Evolutionary conservation across 768 basidiomycete genomes (phyloP).

Genomic region (Collybia mongolica): DNA sequence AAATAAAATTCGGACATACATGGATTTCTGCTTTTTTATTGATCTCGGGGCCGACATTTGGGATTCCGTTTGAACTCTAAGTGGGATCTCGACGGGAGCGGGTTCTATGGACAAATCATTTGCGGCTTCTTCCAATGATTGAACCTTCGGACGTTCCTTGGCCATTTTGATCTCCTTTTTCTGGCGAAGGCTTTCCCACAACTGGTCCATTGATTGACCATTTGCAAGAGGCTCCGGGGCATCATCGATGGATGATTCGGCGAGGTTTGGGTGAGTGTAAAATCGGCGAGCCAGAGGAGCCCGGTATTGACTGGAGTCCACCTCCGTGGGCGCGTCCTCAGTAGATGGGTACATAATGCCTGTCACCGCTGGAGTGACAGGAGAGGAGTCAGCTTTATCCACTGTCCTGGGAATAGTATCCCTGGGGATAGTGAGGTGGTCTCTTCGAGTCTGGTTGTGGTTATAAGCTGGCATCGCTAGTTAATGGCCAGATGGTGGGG

Average conservation of each 20-base stretch:
- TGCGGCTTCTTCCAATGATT: slow-evolving; percentile 54
- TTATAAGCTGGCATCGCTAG: slow-evolving; percentile 20
- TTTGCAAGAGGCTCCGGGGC: slow-evolving; percentile 38
- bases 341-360: slow-evolving; percentile 45
- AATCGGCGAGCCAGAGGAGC: slow-evolving; percentile 16
- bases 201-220: slow-evolving; percentile 45
- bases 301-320: slow-evolving; percentile 28
- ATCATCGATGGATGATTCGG: slow-evolving; percentile 42
- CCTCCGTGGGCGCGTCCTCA: slow-evolving; percentile 35
- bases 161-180: slow-evolving; percentile 68
- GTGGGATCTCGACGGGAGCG: slow-evolving; percentile 34
- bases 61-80: slow-evolving; percentile 26
- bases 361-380: slow-evolving; percentile 46
- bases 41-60: slow-evolving; percentile 38
- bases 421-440: slow-evolving; percentile 17
- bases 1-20: slow-evolving; percentile 45
- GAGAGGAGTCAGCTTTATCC: slow-evolving; percentile 28
- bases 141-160: slow-evolving; percentile 66
- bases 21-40: slow-evolving; percentile 60
- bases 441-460: slow-evolving; percentile 23
- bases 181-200: slow-evolving; percentile 68
- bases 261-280: slow-evolving; percentile 37
- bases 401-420: slow-evolving; percentile 12
- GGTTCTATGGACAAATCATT: slow-evolving; percentile 35
- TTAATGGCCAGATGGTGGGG: slow-evolving; percentile 9